phyloP scores from a whole-genome alignment of 345 rosid species.

The Brassica napus region Da-Ae NC_063446.1:56292501-56293000 shows the following conservation, averaged over 20 bases:
- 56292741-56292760: conserved; percentile 73
- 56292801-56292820: conserved; percentile 68
- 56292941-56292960: conserved; percentile 42
- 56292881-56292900: conserved; percentile 35
- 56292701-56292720: conserved; percentile 91
- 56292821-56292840: conserved; percentile 35
- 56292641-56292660: conserved; percentile 85
- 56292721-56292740: conserved; percentile 71
- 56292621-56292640: conserved; percentile 69
- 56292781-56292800: conserved; percentile 86
- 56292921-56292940: conserved; percentile 66
- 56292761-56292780: conserved; percentile 77
- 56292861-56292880: conserved; percentile 41
- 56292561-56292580: conserved; percentile 77
- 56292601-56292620: conserved; percentile 56
- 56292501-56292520: conserved; percentile 79
- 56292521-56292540: conserved; percentile 86
- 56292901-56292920: conserved; percentile 52
- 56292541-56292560: conserved; percentile 75
- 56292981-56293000: conserved; percentile 69
- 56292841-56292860: conserved; percentile 33
- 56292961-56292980: conserved; percentile 62
- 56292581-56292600: conserved; percentile 77
- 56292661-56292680: conserved; percentile 77
- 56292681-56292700: conserved; percentile 66